Percentiles rank a stretch among this genome's conserved stretches.
These are phyloP conservation scores for Saccharomyces hybrid DNA, from an alignment of 1,139 yeast species.

Conservation along the genomic window DNA sequence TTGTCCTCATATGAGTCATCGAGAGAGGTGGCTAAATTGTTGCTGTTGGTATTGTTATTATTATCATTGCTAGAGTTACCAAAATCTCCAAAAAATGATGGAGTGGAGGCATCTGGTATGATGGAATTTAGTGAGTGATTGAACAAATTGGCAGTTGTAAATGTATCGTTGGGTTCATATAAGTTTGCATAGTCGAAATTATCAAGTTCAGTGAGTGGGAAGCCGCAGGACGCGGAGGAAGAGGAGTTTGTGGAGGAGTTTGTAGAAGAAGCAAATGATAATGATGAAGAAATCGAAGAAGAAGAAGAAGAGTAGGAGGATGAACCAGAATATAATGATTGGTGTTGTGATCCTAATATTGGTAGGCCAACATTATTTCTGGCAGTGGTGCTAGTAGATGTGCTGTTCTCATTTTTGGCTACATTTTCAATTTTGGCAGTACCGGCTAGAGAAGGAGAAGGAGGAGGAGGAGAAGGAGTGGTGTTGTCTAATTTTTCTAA, in stretches of 20 bases:
- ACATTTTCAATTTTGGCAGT: neutral
- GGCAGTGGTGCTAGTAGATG: neutral
- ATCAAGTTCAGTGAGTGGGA: neutral
- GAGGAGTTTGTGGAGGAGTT: conserved; percentile 4
- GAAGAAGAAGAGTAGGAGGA: neutral
- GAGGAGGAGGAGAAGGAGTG: neutral
- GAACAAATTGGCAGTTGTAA: conserved; percentile 4
- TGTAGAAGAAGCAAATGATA: conserved; percentile 2
- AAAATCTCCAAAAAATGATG: neutral
- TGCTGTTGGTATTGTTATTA: neutral
- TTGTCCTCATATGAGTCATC: conserved; percentile 12
- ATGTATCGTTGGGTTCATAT: conserved; percentile 5
- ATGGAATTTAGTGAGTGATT: conserved; percentile 4
- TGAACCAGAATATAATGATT: neutral
- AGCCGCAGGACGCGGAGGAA: neutral
- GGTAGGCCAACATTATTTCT: neutral
- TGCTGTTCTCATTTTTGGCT: neutral
- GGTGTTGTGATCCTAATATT: conserved; percentile 3
- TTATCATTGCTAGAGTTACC: neutral
- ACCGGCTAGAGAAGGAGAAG: neutral
- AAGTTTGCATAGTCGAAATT: conserved; percentile 5
- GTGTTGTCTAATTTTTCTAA: conserved; percentile 5
- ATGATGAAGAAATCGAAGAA: neutral
- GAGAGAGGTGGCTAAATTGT: neutral
- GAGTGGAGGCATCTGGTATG: conserved; percentile 1